Conservation (phyloP, 495 filamentous ascomycete species). For the Talaromyces thailandensis region DNA sequence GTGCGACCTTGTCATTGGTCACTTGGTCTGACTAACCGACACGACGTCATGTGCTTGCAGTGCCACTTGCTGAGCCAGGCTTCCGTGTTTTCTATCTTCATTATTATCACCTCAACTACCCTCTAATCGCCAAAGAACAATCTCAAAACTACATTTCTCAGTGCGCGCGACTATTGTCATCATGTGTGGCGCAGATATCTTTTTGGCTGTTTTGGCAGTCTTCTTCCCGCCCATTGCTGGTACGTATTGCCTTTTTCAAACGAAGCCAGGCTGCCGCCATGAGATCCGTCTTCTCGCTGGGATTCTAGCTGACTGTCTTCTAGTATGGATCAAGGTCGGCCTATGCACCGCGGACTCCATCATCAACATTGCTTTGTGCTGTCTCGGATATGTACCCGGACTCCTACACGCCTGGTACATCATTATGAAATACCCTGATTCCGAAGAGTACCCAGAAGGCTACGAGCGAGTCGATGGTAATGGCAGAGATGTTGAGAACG, state of each 20-base stretch:
- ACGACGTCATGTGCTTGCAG: background rate
- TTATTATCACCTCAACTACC: background rate
- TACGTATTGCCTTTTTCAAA: conserved; percentile 30
- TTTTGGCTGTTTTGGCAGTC: conserved; percentile 79
- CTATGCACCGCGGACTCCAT: conserved; percentile 88
- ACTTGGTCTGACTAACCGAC: background rate
- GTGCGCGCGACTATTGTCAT: background rate
- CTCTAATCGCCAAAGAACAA: background rate
- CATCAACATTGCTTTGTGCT: conserved; percentile 90
- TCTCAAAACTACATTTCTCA: background rate
- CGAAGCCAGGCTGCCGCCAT: background rate
- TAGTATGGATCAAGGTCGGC: conserved; percentile 94
- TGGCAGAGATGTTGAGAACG: conserved; percentile 37
- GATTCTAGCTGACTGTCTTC: conserved; percentile 6
- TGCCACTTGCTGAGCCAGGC: background rate
- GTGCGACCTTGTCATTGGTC: background rate
- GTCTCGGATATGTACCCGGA: conserved; percentile 84
- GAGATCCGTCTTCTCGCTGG: background rate
- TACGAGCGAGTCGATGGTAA: conserved; percentile 52
- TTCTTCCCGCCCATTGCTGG: conserved; percentile 91
- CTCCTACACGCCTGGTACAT: conserved; percentile 98
- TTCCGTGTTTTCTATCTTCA: background rate
- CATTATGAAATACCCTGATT: conserved; percentile 81
- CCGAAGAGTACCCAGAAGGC: conserved; percentile 36
- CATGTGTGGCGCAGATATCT: conserved; percentile 75